Evolutionary conservation across 768 basidiomycete species (phyloP), one percentile per base, ranked within the genome.

Genomic region (Russula vinacea): DNA sequence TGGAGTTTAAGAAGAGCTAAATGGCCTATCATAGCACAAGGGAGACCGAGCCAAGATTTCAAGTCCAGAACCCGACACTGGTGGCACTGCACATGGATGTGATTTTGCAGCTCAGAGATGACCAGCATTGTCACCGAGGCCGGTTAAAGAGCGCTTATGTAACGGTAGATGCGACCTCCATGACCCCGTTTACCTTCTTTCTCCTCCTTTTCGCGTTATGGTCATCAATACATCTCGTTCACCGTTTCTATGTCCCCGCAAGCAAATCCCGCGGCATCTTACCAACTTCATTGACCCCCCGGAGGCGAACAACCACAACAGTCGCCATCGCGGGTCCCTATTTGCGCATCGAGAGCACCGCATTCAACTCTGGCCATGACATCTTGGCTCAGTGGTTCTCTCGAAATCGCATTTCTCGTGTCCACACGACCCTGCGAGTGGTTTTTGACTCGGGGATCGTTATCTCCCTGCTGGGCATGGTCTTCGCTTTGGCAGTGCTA

Each of bases 401-500:
- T 22, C 58, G 26, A 32, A 56, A 13, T 24, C 44, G 42, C 44
- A 32, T 32, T n/a, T 42, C 56, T 9, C 74, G 73, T 52, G 58
- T 67, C 42, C 65, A 67, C 32, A 60, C 67, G 3, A 59, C 66
- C 1, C 67, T 85, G 11, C 67, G 70, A 49, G 35, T 62, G 6
- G 68, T 82, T 51, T 90, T 67, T 11, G 64, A 65, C 56, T 8
- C 13, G n/a, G 64, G 64, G 9, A 26, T 61, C 32, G 60, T 40
- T 11, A 8, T 61, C 26, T 56, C 64, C 14, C 16, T 59, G 55
- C 35, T 58, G 59, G 67, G 49, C 40, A 32, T 45, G 22, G 56
- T 11, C 61, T 40, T 61, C 39, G 67, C 42, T 5, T 70, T 56
- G 60, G 63, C 13, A 70, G 66, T 62, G 24, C 32, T 52, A 32